A percentile compares a stretch with the other conserved stretches of the same genome.
phyloP scores from a whole-genome alignment of 2,329 filamentous ascomycete genomes.

The Aspergillus sp. region DNA sequence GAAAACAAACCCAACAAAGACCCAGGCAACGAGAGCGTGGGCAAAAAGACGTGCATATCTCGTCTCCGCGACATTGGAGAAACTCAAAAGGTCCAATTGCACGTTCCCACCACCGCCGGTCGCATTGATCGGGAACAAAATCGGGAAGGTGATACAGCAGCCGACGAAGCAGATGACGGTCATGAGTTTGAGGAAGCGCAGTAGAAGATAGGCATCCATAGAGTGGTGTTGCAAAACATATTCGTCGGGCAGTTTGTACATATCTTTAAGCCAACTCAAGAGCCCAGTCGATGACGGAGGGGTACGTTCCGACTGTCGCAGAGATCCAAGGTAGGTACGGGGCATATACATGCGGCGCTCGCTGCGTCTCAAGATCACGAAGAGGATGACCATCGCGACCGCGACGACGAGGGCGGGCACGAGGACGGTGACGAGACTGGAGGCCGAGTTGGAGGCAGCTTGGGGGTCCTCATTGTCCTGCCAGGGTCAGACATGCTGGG shows the following conservation, averaged over 20 bases:
- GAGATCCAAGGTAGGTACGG: slow-evolving; percentile 54
- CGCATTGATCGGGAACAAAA: slow-evolving; percentile 84
- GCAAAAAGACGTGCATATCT: slow-evolving; percentile 72
- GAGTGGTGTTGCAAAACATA: slow-evolving; percentile 88
- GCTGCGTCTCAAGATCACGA: slow-evolving; percentile 51
- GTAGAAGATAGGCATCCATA: slow-evolving; percentile 85
- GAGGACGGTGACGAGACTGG: slow-evolving; percentile 51
- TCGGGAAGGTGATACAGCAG: slow-evolving; percentile 79
- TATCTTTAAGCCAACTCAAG: slow-evolving; percentile 66
- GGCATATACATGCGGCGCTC: slow-evolving; percentile 55
- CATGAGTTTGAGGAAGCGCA: slow-evolving; percentile 81
- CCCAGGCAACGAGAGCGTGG: slow-evolving; percentile 75
- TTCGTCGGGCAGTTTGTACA: slow-evolving; percentile 69
- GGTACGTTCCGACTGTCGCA: slow-evolving; percentile 56
- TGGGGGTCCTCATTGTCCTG: slow-evolving; percentile 6
- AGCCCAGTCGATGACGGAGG: slow-evolving; percentile 60
- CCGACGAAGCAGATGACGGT: slow-evolving; percentile 80
- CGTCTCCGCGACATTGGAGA: slow-evolving; percentile 66
- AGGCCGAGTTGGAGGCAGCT: slow-evolving; percentile 38
- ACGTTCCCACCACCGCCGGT: slow-evolving; percentile 67
- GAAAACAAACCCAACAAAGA: slow-evolving; percentile 85
- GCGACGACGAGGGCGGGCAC: slow-evolving; percentile 47
- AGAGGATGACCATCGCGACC: slow-evolving; percentile 48
- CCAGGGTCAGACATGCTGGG: neutral
- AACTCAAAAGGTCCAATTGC: slow-evolving; percentile 76